Evolutionary conservation across 345 rosid species (phyloP).

Genomic region (Cochlearia excelsa): DNA sequence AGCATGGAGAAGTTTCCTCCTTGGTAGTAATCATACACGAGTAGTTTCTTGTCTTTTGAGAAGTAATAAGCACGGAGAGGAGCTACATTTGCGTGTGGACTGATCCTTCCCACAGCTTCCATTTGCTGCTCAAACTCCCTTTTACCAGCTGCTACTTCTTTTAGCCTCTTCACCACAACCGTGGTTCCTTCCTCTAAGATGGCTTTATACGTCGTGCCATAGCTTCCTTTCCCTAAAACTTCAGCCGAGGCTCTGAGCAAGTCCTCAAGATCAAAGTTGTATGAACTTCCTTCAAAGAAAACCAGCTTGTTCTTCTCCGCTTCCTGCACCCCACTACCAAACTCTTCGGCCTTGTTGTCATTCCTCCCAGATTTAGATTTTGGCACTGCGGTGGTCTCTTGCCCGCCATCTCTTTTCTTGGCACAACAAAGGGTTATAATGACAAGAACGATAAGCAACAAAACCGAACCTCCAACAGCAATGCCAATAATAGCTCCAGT

Average conservation of each 20-base stretch:
- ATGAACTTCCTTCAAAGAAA: slow-evolving; percentile 79
- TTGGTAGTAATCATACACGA: slow-evolving; percentile 66
- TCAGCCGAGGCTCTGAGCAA: slow-evolving; percentile 93
- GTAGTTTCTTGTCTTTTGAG: slow-evolving; percentile 90
- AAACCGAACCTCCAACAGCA: slow-evolving; percentile 54
- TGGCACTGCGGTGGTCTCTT: slow-evolving; percentile 29
- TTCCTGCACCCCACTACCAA: slow-evolving; percentile 90
- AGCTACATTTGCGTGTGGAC: slow-evolving; percentile 66
- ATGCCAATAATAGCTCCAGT: slow-evolving; percentile 58
- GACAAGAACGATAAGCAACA: slow-evolving; percentile 46
- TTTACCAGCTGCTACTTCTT: slow-evolving; percentile 71
- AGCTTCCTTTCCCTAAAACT: slow-evolving; percentile 92
- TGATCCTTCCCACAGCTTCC: slow-evolving; percentile 69
- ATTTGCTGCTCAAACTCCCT: slow-evolving; percentile 92
- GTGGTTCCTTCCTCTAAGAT: slow-evolving; percentile 81
- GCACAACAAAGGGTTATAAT: slow-evolving; percentile 47
- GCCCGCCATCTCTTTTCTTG: slow-evolving; percentile 47
- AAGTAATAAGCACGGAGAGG: slow-evolving; percentile 92
- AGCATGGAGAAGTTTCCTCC: slow-evolving; percentile 64
- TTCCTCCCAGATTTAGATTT: slow-evolving; percentile 53
- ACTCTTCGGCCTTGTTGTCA: slow-evolving; percentile 75
- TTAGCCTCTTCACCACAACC: slow-evolving; percentile 85
- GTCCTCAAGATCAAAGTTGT: slow-evolving; percentile 84
- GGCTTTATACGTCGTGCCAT: slow-evolving; percentile 92
- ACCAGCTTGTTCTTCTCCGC: slow-evolving; percentile 96